Percentiles rank a stretch among this genome's conserved stretches.
These are phyloP conservation scores for Pythium phragmiticola DNA, from an alignment of 352 stramenopile species.

Conservation along the genomic window DNA sequence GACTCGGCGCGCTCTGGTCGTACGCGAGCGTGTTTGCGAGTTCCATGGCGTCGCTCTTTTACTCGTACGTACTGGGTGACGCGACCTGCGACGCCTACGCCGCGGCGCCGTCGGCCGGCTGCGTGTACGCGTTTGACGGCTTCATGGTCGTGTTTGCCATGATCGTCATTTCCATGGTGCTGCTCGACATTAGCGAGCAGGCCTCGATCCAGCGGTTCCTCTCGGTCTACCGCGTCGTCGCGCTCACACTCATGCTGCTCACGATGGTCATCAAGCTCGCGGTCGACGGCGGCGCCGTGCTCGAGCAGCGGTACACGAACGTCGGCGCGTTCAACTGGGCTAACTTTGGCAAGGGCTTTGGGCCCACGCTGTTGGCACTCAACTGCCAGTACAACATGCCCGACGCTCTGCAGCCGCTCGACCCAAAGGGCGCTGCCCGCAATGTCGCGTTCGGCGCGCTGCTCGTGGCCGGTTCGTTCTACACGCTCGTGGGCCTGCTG, in stretches of 20 bases:
- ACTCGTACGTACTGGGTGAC: slow-evolving; percentile 59
- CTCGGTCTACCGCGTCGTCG: slow-evolving; percentile 78
- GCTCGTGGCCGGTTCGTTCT: slow-evolving; percentile 65
- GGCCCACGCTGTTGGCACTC: slow-evolving; percentile 76
- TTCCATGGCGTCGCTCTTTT: slow-evolving; percentile 82
- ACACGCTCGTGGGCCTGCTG: slow-evolving; percentile 71
- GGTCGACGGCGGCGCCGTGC: slow-evolving; percentile 48
- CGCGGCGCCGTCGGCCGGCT: slow-evolving; percentile 36
- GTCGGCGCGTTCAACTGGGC: slow-evolving; percentile 71
- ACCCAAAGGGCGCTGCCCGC: slow-evolving; percentile 61
- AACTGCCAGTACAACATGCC: slow-evolving; percentile 91
- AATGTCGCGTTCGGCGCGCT: slow-evolving; percentile 65
- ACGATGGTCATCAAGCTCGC: slow-evolving; percentile 74
- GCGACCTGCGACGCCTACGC: slow-evolving; percentile 65
- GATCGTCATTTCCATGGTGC: slow-evolving; percentile 77
- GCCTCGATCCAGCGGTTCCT: slow-evolving; percentile 80
- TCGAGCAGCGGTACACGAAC: slow-evolving; percentile 39
- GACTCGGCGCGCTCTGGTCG: slow-evolving; percentile 77
- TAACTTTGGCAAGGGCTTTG: slow-evolving; percentile 83
- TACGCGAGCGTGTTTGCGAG: slow-evolving; percentile 87
- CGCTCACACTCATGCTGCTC: slow-evolving; percentile 71
- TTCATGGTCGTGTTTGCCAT: slow-evolving; percentile 75
- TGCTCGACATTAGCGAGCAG: slow-evolving; percentile 85
- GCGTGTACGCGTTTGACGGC: slow-evolving; percentile 70
- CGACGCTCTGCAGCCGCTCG: slow-evolving; percentile 74